Conservation (phyloP, 495 filamentous ascomycete genomes). For the Xylaria scruposa region DNA sequence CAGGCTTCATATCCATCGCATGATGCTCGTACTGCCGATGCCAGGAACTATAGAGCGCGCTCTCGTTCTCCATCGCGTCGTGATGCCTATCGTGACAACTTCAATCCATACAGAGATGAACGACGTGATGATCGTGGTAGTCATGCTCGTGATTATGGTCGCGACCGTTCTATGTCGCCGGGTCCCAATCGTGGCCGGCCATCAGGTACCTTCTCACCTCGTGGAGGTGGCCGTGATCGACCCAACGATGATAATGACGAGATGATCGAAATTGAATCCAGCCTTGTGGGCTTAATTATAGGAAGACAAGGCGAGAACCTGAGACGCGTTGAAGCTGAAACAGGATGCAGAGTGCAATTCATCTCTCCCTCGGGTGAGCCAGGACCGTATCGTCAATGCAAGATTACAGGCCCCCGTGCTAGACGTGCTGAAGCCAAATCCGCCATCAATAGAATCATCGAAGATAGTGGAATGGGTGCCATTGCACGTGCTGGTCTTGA, state of each 20-base stretch:
- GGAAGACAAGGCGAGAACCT: conserved; percentile 84
- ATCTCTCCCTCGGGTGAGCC: conserved; percentile 70
- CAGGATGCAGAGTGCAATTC: conserved; percentile 80
- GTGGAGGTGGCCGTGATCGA: conserved; percentile 56
- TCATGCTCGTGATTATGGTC: conserved; percentile 60
- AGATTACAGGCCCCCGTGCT: conserved; percentile 71
- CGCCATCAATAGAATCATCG: conserved; percentile 80
- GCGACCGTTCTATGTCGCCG: conserved; percentile 70
- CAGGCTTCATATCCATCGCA: conserved; percentile 45
- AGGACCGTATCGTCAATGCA: conserved; percentile 74
- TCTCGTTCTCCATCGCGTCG: conserved; percentile 70
- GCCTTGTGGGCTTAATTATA: conserved; percentile 82
- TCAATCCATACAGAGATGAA: conserved; percentile 79
- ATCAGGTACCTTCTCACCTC: conserved; percentile 55
- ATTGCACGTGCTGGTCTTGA: conserved; percentile 49
- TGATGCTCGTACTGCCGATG: conserved; percentile 48
- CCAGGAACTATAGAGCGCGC: conserved; percentile 65
- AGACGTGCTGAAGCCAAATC: conserved; percentile 72
- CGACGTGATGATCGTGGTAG: conserved; percentile 66
- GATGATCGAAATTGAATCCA: conserved; percentile 76
- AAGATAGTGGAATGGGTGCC: conserved; percentile 74
- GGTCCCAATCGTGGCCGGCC: conserved; percentile 53
- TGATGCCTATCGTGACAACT: conserved; percentile 71
- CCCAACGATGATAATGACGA: conserved; percentile 69
- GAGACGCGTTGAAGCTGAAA: conserved; percentile 76